Evolutionary conservation across 1,284 basidiomycete species (phyloP).

Genomic region (Gomphus bonarii): DNA sequence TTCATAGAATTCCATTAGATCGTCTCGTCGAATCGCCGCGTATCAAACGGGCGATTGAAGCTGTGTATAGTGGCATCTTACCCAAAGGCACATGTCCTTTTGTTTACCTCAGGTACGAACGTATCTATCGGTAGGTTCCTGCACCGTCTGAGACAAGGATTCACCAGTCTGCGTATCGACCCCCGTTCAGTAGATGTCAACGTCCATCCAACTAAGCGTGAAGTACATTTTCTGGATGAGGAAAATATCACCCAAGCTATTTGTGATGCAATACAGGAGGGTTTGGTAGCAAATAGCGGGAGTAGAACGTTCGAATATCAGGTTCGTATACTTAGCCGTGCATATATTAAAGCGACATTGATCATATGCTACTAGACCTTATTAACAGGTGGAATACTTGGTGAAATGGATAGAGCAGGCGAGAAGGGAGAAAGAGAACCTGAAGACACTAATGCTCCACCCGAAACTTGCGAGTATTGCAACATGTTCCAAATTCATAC

Average conservation of each 20-base stretch:
- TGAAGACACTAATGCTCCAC: conserved; percentile 10
- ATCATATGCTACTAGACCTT: neutral
- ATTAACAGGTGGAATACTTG: neutral
- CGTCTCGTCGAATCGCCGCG: conserved; percentile 86
- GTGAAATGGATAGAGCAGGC: neutral
- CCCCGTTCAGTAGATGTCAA: conserved; percentile 92
- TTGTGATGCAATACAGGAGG: conserved; percentile 60
- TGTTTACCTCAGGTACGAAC: conserved; percentile 74
- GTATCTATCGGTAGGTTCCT: neutral
- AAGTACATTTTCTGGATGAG: conserved; percentile 93
- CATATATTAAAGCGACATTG: neutral
- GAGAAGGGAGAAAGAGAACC: conserved; percentile 19
- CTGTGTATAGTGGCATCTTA: conserved; percentile 77
- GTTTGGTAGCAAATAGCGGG: conserved; percentile 56
- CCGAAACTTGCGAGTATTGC: neutral
- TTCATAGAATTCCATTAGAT: conserved; percentile 38
- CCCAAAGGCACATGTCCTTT: conserved; percentile 90
- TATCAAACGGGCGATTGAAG: conserved; percentile 84
- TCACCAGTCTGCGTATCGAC: conserved; percentile 65
- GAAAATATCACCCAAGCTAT: conserved; percentile 80
- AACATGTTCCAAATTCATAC: neutral
- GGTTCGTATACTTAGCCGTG: conserved; percentile 27
- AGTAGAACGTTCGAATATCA: conserved; percentile 77
- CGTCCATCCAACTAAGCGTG: conserved; percentile 96
- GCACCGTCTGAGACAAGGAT: conserved; percentile 6